A percentile compares a stretch with the other conserved stretches of the same genome.
phyloP scores from a whole-genome alignment of 805 yeast species.

The Osmozyma mogii region DNA sequence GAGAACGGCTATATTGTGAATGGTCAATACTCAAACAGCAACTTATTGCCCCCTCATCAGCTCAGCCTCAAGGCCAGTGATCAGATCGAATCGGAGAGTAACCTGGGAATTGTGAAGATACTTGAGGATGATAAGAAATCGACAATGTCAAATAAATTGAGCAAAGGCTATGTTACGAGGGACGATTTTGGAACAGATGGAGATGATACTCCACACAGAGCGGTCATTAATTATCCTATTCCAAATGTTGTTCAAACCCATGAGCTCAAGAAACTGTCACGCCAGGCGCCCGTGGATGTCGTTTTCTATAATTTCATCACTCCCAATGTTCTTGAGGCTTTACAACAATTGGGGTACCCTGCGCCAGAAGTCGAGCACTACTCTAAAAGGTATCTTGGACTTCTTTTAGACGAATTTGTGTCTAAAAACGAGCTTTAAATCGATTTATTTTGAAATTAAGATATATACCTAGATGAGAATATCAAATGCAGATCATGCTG shows the following conservation, averaged over 20 bases:
- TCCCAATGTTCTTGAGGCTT: conserved; percentile 26
- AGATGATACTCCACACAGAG: conserved; percentile 69
- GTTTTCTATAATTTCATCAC: conserved; percentile 72
- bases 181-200: conserved; percentile 87
- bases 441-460: too few relatives aligned
- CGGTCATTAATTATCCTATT: conserved; percentile 49
- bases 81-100: neutral
- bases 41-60: conserved; percentile 11
- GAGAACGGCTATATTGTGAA: conserved; percentile 37
- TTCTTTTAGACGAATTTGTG: conserved; percentile 26
- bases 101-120: neutral
- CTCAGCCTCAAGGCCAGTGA: neutral
- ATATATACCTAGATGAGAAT: too few relatives aligned
- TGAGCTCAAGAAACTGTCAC: conserved; percentile 20
- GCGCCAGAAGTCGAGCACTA: conserved; percentile 17
- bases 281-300: conserved; percentile 44
- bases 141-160: conserved; percentile 13
- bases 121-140: conserved; percentile 1
- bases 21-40: too few relatives aligned
- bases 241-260: conserved; percentile 73
- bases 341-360: conserved; percentile 18
- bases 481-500: conserved; percentile 23
- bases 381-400: conserved; percentile 27
- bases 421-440: too few relatives aligned
- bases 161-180: conserved; percentile 70